Conservation (phyloP, 2,329 filamentous ascomycete genomes). For the Pseudogymnoascus sp. region DNA sequence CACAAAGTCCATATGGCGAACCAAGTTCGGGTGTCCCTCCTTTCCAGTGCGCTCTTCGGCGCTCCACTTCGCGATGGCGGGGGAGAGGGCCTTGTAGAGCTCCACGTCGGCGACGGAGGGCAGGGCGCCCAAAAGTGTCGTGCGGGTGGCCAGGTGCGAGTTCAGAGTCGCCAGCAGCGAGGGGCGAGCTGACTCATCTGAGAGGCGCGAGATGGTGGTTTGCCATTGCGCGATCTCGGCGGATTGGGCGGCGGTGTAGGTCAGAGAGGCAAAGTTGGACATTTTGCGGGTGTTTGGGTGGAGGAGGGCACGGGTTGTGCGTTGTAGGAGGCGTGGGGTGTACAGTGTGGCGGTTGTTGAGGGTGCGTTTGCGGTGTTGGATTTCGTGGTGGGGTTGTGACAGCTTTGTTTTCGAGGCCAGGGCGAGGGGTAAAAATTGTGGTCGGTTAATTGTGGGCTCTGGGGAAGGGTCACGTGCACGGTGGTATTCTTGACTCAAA, state of each 20-base stretch:
- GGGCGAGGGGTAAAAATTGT: constrained; percentile 3
- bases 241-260: constrained; percentile 72
- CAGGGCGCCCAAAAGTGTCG: constrained; percentile 82
- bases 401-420: constrained; percentile 6
- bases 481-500: not conserved
- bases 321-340: constrained; percentile 21
- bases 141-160: constrained; percentile 76
- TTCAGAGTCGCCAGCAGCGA: constrained; percentile 74
- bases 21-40: constrained; percentile 81
- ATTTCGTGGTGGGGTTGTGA: not conserved
- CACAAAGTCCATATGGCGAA: constrained; percentile 87
- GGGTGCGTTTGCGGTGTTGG: not conserved
- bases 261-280: constrained; percentile 55
- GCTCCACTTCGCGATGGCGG: constrained; percentile 69
- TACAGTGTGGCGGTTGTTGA: constrained; percentile 25
- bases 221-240: constrained; percentile 87
- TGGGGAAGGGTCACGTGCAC: not conserved
- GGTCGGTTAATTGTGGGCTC: constrained; percentile 1
- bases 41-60: constrained; percentile 83
- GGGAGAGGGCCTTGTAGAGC: constrained; percentile 70
- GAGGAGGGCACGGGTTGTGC: constrained; percentile 25
- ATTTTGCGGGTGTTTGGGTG: constrained; percentile 49
- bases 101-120: constrained; percentile 81
- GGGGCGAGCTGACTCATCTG: constrained; percentile 49
- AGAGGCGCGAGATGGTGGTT: constrained; percentile 63